A percentile compares a stretch with the other conserved stretches of the same genome.
These are phyloP conservation scores for Tylopilus sp. DNA, from an alignment of 1,284 basidiomycete genomes.

Conservation along the genomic window DNA sequence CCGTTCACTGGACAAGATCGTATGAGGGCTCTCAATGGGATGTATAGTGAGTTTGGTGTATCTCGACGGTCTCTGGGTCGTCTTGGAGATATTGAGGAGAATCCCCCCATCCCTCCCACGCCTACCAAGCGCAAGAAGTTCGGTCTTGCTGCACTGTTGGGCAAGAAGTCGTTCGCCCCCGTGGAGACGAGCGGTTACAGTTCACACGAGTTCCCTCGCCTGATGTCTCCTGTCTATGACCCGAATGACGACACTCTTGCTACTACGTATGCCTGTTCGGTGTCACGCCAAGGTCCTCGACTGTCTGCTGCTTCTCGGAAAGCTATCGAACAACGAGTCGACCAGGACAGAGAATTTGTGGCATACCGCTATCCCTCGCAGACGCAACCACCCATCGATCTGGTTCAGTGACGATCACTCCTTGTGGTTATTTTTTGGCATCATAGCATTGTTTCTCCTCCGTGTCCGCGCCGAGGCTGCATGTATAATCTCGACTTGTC, in stretches of 20 bases:
- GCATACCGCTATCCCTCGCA: constrained; percentile 80
- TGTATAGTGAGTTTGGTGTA: constrained; percentile 64
- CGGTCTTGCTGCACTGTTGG: constrained; percentile 59
- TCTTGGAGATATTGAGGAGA: constrained; percentile 46
- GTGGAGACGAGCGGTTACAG: constrained; percentile 38
- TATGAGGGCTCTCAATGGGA: constrained; percentile 31
- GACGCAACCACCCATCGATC: constrained; percentile 54
- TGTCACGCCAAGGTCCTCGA: constrained; percentile 44
- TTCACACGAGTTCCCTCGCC: constrained; percentile 44
- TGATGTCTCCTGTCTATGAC: constrained; percentile 41
- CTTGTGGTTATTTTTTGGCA: constrained; percentile 3
- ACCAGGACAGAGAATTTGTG: constrained; percentile 75
- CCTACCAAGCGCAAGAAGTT: constrained; percentile 67
- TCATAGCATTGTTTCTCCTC: constrained; percentile 5
- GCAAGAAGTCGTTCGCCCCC: constrained; percentile 49
- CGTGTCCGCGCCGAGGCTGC: constrained; percentile 4
- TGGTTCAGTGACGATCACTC: constrained; percentile 44
- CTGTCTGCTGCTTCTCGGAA: constrained; percentile 64
- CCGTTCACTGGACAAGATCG: constrained; percentile 37
- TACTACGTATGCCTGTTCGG: constrained; percentile 42
- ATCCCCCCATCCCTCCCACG: constrained; percentile 32
- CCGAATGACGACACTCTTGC: constrained; percentile 43
- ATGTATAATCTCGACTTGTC: constrained; percentile 5
- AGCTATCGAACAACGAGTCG: constrained; percentile 70
- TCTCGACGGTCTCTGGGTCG: constrained; percentile 59